A percentile compares a stretch with the other conserved stretches of the same genome.
Evolutionary conservation across 495 filamentous ascomycete species (phyloP).

Genomic region (Mytilinidion resinicola): DNA sequence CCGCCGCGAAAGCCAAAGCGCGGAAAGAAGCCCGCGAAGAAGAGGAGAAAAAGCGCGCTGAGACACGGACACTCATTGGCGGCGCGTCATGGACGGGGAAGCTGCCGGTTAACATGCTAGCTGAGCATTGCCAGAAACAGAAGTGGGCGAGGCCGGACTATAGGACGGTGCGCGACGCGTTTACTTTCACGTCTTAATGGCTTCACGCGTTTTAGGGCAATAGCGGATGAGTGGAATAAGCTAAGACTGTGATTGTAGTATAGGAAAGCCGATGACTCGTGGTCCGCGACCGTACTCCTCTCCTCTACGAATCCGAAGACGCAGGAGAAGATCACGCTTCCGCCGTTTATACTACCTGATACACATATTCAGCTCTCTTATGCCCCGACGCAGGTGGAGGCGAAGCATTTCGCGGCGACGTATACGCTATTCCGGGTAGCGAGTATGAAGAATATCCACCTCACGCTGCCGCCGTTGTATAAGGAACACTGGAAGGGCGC

Average conservation of each 20-base stretch:
- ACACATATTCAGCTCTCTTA: conserved; percentile 60
- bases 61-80: conserved; percentile 81
- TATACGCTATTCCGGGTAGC: conserved; percentile 86
- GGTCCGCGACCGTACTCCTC: conserved; percentile 66
- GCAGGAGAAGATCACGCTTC: conserved; percentile 60
- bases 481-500: conserved; percentile 79
- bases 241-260: conserved; percentile 33
- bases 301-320: conserved; percentile 78
- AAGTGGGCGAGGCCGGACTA: conserved; percentile 95
- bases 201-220: no score
- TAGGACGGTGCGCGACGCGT: conserved; percentile 47
- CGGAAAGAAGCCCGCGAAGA: conserved; percentile 38
- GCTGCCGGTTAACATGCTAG: conserved; percentile 83
- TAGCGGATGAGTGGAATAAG: neutral
- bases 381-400: conserved; percentile 75
- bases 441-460: conserved; percentile 89
- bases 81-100: conserved; percentile 98
- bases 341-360: conserved; percentile 74
- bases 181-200: no score
- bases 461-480: conserved; percentile 88
- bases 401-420: conserved; percentile 84
- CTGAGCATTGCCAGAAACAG: conserved; percentile 91
- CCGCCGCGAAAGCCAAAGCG: conserved; percentile 17
- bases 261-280: conserved; percentile 53
- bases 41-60: conserved; percentile 66